phyloP scores from a whole-genome alignment of 2,329 filamentous ascomycete genomes.

The Chaetothyriales sp. region DNA sequence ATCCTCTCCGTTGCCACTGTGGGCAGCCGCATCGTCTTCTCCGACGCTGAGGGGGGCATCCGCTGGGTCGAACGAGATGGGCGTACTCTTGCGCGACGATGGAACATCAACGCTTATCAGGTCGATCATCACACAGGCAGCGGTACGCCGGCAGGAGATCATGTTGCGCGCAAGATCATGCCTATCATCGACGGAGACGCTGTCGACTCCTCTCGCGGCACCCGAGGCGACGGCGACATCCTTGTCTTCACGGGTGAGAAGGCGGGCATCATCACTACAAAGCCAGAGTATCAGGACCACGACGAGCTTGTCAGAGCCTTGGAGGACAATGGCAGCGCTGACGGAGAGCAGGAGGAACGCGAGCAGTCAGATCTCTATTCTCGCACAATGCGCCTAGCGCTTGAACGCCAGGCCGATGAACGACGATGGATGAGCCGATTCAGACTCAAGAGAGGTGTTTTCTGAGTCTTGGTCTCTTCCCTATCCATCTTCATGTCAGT shows the following conservation, averaged over 20 bases:
- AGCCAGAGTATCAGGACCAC: conserved; percentile 21
- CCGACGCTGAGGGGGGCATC: conserved; percentile 67
- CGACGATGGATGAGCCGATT: conserved; percentile 57
- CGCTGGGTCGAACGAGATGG: conserved; percentile 89
- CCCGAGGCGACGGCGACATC: conserved; percentile 62
- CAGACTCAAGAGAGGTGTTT: conserved; percentile 29
- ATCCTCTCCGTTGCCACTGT: conserved; percentile 69
- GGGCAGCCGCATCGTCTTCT: conserved; percentile 65
- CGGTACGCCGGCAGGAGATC: conserved; percentile 4
- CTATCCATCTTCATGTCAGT: not conserved
- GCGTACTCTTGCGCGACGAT: conserved; percentile 32
- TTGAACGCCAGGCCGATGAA: conserved; percentile 66
- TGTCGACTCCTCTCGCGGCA: conserved; percentile 35
- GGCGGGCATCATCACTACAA: conserved; percentile 44
- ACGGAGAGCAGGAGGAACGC: conserved; percentile 24
- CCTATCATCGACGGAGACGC: conserved; percentile 32
- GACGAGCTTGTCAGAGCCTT: conserved; percentile 27
- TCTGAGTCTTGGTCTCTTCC: not conserved
- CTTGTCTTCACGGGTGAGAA: conserved; percentile 80
- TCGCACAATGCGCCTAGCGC: conserved; percentile 56
- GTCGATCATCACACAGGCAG: conserved; percentile 4
- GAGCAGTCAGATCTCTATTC: conserved; percentile 46
- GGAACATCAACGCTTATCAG: conserved; percentile 41
- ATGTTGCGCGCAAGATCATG: conserved; percentile 12
- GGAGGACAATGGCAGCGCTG: conserved; percentile 22